phyloP scores from a whole-genome alignment of 1,139 yeast species.

The Nakaseomyces nivariensis region DNA sequence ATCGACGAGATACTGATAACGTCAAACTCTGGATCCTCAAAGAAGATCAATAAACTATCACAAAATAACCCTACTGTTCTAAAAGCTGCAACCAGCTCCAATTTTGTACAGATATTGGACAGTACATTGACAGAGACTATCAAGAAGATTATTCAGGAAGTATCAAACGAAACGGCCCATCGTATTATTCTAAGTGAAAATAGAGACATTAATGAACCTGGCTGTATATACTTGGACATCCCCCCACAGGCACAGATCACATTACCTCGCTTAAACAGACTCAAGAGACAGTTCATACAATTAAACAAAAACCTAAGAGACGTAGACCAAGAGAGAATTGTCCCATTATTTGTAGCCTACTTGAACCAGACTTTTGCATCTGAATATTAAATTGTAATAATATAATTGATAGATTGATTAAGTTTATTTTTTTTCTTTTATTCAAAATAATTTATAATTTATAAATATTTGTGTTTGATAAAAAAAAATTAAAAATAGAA shows the following conservation, averaged over 20 bases:
- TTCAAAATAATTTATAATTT: too few species aligned
- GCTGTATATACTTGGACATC: constrained; percentile 41
- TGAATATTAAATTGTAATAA: background rate
- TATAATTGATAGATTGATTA: too few species aligned
- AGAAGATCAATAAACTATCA: constrained; percentile 12
- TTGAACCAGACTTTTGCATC: background rate
- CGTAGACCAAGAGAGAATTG: constrained; percentile 51
- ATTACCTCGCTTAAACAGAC: constrained; percentile 71
- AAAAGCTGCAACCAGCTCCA: constrained; percentile 62
- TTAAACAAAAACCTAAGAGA: constrained; percentile 66
- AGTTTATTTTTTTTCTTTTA: too few species aligned
- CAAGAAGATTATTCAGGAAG: constrained; percentile 19
- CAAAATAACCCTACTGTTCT: constrained; percentile 72
- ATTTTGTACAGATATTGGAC: constrained; percentile 74
- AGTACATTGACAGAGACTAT: constrained; percentile 39
- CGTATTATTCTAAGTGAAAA: constrained; percentile 29
- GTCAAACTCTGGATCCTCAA: background rate
- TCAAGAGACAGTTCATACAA: constrained; percentile 69
- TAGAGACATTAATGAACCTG: constrained; percentile 31
- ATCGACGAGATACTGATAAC: background rate
- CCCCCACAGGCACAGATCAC: constrained; percentile 52
- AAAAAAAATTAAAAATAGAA: too few species aligned
- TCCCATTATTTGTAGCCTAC: constrained; percentile 43
- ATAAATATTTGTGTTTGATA: too few species aligned
- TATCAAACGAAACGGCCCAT: constrained; percentile 18